These are phyloP conservation scores for Phytophthora fragariaefolia DNA, from an alignment of 352 stramenopile species.

Conservation along the genomic window DNA sequence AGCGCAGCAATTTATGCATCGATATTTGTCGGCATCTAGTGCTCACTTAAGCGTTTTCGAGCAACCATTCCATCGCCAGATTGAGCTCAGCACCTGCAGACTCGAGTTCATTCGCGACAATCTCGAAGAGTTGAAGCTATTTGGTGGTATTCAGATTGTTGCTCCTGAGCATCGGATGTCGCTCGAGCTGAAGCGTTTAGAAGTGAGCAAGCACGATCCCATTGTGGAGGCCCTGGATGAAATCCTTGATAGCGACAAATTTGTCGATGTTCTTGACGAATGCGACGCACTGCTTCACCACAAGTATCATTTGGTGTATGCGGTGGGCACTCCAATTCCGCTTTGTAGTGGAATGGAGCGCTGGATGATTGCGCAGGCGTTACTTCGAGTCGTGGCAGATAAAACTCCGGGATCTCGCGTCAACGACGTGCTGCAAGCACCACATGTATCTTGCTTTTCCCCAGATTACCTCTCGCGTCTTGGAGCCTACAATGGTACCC, in stretches of 20 bases:
- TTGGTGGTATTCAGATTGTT: slow-evolving; percentile 70
- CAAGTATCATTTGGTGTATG: slow-evolving; percentile 91
- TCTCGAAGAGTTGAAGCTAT: slow-evolving; percentile 43
- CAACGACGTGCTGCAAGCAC: slow-evolving; percentile 43
- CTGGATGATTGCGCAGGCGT: slow-evolving; percentile 61
- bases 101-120: slow-evolving; percentile 44
- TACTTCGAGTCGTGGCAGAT: slow-evolving; percentile 41
- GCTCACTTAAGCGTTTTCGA: slow-evolving; percentile 57
- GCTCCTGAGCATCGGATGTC: slow-evolving; percentile 90
- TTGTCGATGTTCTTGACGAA: slow-evolving; percentile 89
- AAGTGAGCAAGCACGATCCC: slow-evolving; percentile 5
- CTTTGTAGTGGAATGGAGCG: slow-evolving; percentile 60
- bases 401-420: slow-evolving; percentile 19
- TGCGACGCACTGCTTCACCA: slow-evolving; percentile 88
- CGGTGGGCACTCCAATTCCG: slow-evolving; percentile 53
- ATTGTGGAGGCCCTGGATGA: slow-evolving; percentile 34
- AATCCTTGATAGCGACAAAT: slow-evolving; percentile 57
- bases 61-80: slow-evolving; percentile 74
- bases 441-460: slow-evolving; percentile 44
- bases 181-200: slow-evolving; percentile 81
- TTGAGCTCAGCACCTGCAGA: slow-evolving; percentile 37
- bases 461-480: slow-evolving; percentile 44
- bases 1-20: slow-evolving; percentile 71
- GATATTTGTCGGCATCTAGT: slow-evolving; percentile 50
- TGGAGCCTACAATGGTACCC: slow-evolving; percentile 53